These are phyloP conservation scores for Candida broadrunensis DNA, from an alignment of 805 yeast genomes.

Conservation along the genomic window DNA sequence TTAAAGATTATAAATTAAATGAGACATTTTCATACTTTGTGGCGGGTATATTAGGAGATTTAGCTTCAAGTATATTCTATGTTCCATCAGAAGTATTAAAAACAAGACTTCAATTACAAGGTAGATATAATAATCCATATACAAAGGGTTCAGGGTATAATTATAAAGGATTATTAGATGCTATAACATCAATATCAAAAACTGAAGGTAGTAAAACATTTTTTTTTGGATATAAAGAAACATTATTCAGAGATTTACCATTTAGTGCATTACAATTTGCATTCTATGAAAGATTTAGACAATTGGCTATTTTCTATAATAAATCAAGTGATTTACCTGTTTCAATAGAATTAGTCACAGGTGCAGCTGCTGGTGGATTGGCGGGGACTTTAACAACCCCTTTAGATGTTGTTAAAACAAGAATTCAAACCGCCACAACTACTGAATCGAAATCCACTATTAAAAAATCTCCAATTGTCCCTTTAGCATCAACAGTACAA, in stretches of 20 bases:
- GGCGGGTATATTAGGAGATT: conserved; percentile 93
- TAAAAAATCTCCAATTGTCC: conserved; percentile 4
- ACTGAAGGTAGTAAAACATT: conserved; percentile 75
- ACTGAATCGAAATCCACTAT: conserved; percentile 53
- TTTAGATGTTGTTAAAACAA: conserved; percentile 84
- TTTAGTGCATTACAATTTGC: conserved; percentile 96
- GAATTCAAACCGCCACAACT: conserved; percentile 83
- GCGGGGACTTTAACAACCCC: conserved; percentile 92
- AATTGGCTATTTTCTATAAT: conserved; percentile 48
- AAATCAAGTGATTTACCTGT: conserved; percentile 47
- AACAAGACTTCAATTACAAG: conserved; percentile 91
- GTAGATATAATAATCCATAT: conserved; percentile 73
- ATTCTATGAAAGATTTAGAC: conserved; percentile 82
- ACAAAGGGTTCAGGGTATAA: conserved; percentile 79
- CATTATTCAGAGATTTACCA: conserved; percentile 88
- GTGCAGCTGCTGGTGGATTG: conserved; percentile 94
- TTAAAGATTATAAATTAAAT: conserved; percentile 59
- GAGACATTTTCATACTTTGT: conserved; percentile 77
- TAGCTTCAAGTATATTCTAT: conserved; percentile 81
- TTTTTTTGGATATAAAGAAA: conserved; percentile 91
- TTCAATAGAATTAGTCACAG: conserved; percentile 70
- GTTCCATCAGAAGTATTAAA: conserved; percentile 96
- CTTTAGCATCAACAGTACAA: conserved; percentile 23
- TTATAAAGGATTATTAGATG: conserved; percentile 71
- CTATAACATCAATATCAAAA: conserved; percentile 58